phyloP scores from a whole-genome alignment of 805 yeast species.

The Hanseniaspora vineae region DNA sequence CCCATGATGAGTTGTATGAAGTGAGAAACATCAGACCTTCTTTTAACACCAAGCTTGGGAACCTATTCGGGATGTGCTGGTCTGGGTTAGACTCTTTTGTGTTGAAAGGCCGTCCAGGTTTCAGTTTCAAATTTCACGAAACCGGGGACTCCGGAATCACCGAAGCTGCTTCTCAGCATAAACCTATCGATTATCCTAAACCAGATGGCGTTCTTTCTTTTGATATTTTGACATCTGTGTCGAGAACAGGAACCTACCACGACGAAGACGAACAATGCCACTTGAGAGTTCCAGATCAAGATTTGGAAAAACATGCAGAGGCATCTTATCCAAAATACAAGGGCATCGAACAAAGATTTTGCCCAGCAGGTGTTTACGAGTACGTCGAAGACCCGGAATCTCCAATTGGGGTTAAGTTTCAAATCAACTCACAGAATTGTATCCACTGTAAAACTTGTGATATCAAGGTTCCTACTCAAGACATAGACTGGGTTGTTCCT shows the following conservation, averaged over 20 bases:
- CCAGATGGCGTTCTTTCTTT: constrained; percentile 91
- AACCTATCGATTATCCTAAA: constrained; percentile 80
- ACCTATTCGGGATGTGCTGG: constrained; percentile 68
- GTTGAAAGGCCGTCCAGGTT: constrained; percentile 69
- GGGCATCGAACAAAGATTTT: constrained; percentile 85
- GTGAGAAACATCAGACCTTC: constrained; percentile 91
- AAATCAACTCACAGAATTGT: constrained; percentile 93
- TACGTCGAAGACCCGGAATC: constrained; percentile 52
- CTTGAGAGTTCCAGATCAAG: constrained; percentile 54
- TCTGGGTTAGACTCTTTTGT: constrained; percentile 77
- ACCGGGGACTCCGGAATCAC: constrained; percentile 63
- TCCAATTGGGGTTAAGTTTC: constrained; percentile 62
- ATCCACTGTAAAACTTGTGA: constrained; percentile 98
- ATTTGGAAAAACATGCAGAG: constrained; percentile 52
- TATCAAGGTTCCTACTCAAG: constrained; percentile 90
- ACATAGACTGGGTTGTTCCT: constrained; percentile 93
- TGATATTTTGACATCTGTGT: constrained; percentile 87
- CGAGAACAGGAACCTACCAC: constrained; percentile 92
- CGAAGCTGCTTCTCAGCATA: constrained; percentile 46
- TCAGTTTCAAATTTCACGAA: constrained; percentile 62
- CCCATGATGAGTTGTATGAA: constrained; percentile 65
- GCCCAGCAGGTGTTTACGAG: constrained; percentile 98
- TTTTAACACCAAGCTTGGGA: constrained; percentile 62
- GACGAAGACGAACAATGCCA: constrained; percentile 91
- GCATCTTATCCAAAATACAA: constrained; percentile 59